Conservation (phyloP, 1,284 basidiomycete genomes). For the Ceratobasidium sp. region DNA sequence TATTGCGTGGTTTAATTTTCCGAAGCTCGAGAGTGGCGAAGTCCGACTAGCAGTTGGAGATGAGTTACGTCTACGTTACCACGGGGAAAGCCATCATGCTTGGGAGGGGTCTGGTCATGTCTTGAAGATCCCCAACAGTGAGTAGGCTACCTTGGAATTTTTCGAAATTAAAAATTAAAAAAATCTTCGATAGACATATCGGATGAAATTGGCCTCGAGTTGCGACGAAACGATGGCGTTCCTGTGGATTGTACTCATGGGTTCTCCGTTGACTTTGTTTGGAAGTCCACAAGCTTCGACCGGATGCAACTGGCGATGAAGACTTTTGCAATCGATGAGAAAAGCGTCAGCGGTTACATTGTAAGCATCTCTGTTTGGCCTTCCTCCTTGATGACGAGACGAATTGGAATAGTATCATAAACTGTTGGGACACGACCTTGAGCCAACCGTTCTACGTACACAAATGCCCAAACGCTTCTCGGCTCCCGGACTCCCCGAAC, state of each 20-base stretch:
- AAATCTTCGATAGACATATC: constrained; percentile 74
- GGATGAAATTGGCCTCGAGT: constrained; percentile 95
- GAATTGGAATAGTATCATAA: constrained; percentile 90
- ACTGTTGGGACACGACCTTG: constrained; percentile 94
- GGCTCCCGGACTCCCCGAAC: constrained; percentile 94
- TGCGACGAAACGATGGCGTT: constrained; percentile 90
- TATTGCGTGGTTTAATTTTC: constrained; percentile 94
- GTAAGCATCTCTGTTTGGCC: constrained; percentile 57
- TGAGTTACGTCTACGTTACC: constrained; percentile 89
- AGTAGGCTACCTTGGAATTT: constrained; percentile 47
- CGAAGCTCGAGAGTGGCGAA: constrained; percentile 97
- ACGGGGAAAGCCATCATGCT: constrained; percentile 80
- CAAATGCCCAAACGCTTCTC: constrained; percentile 98
- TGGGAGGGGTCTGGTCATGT: constrained; percentile 99
- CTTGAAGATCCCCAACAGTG: constrained; percentile 99
- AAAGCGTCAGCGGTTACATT: constrained; percentile 98
- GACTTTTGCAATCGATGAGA: constrained; percentile 98
- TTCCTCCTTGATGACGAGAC: constrained; percentile 18
- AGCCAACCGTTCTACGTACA: constrained; percentile 84
- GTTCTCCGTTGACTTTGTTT: constrained; percentile 97
- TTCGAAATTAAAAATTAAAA: neutral
- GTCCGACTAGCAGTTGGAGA: constrained; percentile 97
- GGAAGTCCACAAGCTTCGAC: constrained; percentile 99
- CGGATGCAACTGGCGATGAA: constrained; percentile 99
- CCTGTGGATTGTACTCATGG: constrained; percentile 94